These are phyloP conservation scores for Fusarium mangiferae DNA, from an alignment of 2,329 filamentous ascomycete species.

Conservation along the genomic window DNA sequence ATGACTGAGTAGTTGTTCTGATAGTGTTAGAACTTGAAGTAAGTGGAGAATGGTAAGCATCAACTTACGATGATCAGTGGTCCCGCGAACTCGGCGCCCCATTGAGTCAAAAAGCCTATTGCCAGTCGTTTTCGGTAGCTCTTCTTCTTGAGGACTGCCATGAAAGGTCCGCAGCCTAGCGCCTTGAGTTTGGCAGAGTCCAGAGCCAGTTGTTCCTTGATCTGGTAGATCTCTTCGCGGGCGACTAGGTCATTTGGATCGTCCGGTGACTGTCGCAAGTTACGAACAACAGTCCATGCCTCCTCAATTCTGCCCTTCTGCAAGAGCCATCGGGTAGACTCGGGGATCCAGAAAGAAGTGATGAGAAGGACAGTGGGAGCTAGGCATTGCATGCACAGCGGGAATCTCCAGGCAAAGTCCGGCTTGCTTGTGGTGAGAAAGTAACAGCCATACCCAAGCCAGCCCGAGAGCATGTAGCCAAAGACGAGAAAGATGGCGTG, in stretches of 20 bases:
- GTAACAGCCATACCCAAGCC: constrained; percentile 50
- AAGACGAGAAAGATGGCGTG: constrained; percentile 58
- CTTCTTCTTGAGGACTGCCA: constrained; percentile 56
- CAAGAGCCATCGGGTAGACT: constrained; percentile 61
- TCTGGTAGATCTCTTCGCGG: constrained; percentile 59
- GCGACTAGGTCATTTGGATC: constrained; percentile 55
- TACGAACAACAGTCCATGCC: constrained; percentile 54
- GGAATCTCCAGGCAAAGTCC: constrained; percentile 54
- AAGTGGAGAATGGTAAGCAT: accelerated
- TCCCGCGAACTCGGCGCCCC: constrained; percentile 62
- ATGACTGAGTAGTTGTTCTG: constrained; percentile 56
- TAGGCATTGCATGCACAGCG: constrained; percentile 53
- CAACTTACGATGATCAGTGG: constrained; percentile 59
- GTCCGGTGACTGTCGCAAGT: constrained; percentile 42
- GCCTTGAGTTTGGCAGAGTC: constrained; percentile 54
- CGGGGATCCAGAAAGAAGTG: constrained; percentile 49
- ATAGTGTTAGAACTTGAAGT: accelerated
- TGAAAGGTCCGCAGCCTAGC: constrained; percentile 53
- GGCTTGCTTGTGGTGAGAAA: constrained; percentile 40
- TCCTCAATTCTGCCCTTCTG: constrained; percentile 57
- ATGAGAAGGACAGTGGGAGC: constrained; percentile 51
- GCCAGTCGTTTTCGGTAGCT: constrained; percentile 61
- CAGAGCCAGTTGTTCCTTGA: constrained; percentile 55
- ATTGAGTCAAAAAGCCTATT: constrained; percentile 63
- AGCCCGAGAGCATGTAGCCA: constrained; percentile 55